phyloP scores from a whole-genome alignment of 2,329 filamentous ascomycete species.

The Penicillium sclerotiorum region DNA sequence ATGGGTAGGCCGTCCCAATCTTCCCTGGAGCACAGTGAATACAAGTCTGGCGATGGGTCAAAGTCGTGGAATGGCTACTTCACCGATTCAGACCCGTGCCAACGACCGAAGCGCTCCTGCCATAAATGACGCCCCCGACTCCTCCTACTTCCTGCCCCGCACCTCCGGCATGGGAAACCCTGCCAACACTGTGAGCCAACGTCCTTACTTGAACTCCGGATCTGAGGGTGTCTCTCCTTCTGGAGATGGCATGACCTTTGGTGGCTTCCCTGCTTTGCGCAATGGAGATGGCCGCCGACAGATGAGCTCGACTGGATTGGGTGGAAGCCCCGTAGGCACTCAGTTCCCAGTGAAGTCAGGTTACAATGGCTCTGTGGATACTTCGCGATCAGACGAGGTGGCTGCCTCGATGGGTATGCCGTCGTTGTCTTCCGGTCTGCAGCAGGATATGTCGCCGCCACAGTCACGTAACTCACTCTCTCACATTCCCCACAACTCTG shows the following conservation, averaged over 20 bases:
- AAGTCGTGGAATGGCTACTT: constrained; percentile 54
- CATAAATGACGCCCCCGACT: constrained; percentile 48
- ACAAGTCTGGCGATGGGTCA: constrained; percentile 49
- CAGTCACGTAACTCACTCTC: constrained; percentile 31
- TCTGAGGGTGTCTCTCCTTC: constrained; percentile 39
- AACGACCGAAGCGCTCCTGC: constrained; percentile 44
- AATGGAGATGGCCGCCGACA: constrained; percentile 38
- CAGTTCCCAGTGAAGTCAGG: constrained; percentile 36
- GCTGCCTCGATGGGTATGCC: constrained; percentile 31
- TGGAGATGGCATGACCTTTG: constrained; percentile 36
- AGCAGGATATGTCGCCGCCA: constrained; percentile 32
- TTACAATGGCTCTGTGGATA: constrained; percentile 33
- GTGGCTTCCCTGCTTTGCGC: constrained; percentile 33
- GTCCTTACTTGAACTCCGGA: constrained; percentile 36
- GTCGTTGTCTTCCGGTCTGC: constrained; percentile 31
- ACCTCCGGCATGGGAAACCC: constrained; percentile 45
- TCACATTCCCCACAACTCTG: constrained; percentile 40
- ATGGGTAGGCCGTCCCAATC: constrained; percentile 57
- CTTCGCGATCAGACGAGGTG: constrained; percentile 33
- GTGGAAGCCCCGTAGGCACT: constrained; percentile 32
- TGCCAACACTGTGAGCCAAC: constrained; percentile 28
- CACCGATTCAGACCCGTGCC: constrained; percentile 60
- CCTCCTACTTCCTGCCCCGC: constrained; percentile 53
- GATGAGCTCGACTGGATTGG: constrained; percentile 35
- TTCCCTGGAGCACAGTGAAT: constrained; percentile 63